A percentile compares a stretch with the other conserved stretches of the same genome.
Conservation (phyloP, 2,329 filamentous ascomycete genomes). For the Mycosphaerella sp. region DNA sequence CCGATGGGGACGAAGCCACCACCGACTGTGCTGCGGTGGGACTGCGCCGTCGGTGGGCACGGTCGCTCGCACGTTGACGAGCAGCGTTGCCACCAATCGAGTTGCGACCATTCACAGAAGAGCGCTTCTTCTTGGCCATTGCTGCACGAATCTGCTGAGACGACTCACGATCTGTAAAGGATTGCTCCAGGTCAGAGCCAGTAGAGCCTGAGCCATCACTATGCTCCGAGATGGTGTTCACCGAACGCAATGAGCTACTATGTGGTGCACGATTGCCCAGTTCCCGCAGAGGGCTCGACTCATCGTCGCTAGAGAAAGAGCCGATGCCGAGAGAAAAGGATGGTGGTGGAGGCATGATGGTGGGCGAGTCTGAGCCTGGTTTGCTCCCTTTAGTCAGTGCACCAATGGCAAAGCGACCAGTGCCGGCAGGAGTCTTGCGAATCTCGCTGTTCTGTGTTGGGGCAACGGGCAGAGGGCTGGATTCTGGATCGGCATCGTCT, state of each 20-base stretch:
- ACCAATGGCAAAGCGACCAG: slow-evolving; percentile 74
- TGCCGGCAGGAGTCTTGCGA: slow-evolving; percentile 36
- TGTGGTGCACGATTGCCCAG: slow-evolving; percentile 41
- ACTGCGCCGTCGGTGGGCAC: slow-evolving; percentile 49
- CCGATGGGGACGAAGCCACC: slow-evolving; percentile 47
- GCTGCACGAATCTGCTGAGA: slow-evolving; percentile 38
- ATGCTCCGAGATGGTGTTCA: slow-evolving; percentile 24
- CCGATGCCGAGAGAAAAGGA: slow-evolving; percentile 53
- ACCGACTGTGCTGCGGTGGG: slow-evolving; percentile 42
- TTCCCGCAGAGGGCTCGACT: slow-evolving; percentile 43
- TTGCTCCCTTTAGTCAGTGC: slow-evolving; percentile 63
- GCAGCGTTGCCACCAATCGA: slow-evolving; percentile 34
- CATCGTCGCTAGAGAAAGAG: slow-evolving; percentile 54
- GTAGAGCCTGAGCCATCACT: slow-evolving; percentile 25
- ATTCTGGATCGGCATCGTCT: slow-evolving; percentile 36
- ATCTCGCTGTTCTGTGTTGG: slow-evolving; percentile 56
- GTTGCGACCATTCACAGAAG: slow-evolving; percentile 20
- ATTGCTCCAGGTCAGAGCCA: slow-evolving; percentile 15
- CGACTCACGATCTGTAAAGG: slow-evolving; percentile 26
- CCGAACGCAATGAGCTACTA: slow-evolving; percentile 18
- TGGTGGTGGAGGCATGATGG: slow-evolving; percentile 37
- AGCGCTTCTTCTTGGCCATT: slow-evolving; percentile 45
- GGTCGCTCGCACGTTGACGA: slow-evolving; percentile 32
- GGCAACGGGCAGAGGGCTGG: slow-evolving; percentile 53
- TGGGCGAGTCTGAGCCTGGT: slow-evolving; percentile 48